phyloP scores from a whole-genome alignment of 148 eudicot species.

The Camellia granthamiana region DNA sequence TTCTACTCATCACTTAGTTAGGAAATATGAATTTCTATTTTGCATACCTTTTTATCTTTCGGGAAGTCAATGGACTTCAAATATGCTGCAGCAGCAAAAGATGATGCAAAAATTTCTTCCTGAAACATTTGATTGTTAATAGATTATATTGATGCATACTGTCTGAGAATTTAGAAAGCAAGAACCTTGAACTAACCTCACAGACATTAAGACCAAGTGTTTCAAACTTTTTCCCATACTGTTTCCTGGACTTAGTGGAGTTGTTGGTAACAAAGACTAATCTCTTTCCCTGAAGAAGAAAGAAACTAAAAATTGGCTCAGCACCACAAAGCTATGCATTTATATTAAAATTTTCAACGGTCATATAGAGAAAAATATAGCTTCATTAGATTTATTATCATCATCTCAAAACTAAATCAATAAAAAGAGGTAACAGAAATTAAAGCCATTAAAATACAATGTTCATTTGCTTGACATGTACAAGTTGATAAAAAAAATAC shows the following conservation, averaged over 20 bases:
- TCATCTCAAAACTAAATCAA: neutral
- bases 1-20: neutral
- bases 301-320: slow-evolving; percentile 3
- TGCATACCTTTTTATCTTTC: slow-evolving; percentile 82
- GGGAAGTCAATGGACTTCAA: slow-evolving; percentile 84
- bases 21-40: neutral
- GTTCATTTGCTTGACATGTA: neutral
- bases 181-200: slow-evolving; percentile 55
- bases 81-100: slow-evolving; percentile 99
- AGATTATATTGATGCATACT: slow-evolving; percentile 3
- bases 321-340: slow-evolving; percentile 8
- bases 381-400: neutral
- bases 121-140: slow-evolving; percentile 32
- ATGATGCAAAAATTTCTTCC: slow-evolving; percentile 99
- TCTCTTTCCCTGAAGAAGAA: slow-evolving; percentile 72
- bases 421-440: neutral
- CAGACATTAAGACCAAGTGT: slow-evolving; percentile 82
- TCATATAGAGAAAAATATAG: neutral
- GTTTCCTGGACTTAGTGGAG: slow-evolving; percentile 98
- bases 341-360: neutral
- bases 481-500: slow-evolving; percentile 10
- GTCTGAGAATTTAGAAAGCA: slow-evolving; percentile 2
- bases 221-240: slow-evolving; percentile 93
- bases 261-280: slow-evolving; percentile 96
- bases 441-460: neutral